Evolutionary conservation across 371 early-diverging fungal genomes (phyloP), one percentile per base, ranked within the genome.

Genomic region (Actinomortierella ambigua): DNA sequence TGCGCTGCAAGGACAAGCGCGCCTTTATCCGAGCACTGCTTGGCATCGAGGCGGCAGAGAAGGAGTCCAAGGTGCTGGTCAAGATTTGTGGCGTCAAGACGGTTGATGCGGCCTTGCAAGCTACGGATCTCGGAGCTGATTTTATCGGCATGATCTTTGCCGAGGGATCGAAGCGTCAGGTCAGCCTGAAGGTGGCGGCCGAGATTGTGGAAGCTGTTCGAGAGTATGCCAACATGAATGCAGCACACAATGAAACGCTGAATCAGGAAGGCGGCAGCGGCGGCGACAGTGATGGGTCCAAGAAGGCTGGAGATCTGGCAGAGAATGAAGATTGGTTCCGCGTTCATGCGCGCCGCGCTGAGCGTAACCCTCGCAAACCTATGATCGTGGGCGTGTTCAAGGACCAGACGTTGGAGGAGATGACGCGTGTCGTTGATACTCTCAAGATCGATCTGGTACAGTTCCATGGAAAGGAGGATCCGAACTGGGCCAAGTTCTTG

Each of bases 61-160:
- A 71, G 15, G 67, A 76, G 20, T 77, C 78, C 22, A 59, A 67
- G 52, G 64, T 67, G 0, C 58, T 92, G 17, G 94, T 93, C 69
- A 98, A 98, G 81, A 90, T 97, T 1, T 98, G 98, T 67, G 98
- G 97, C 15, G 81, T 98, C 24, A 85, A 82, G 11, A 88, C 85
- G 1, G 85, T 85, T 0, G 91, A 92, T 56, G 97, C 94, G 22
- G 97, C 95, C 0, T 61, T 88, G 8, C 83, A 77, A 18, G 95
- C 95, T 1, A 87, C 91, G 0, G 71, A 85, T n/a, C 82, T 86
- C 0, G 96, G 96, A 4, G 95, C 96, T 7, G 91, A 95, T 65
- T 81, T 97, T 23, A 82, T 96, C 50, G 97, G 97, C 1, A 79
- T 98, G 65, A 95, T 98, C 44, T 95, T 96, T 86, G 96, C 91